Base-by-base conservation (phyloP, 2,329 filamentous ascomycete species). In the Monosporascus sp. region DNA sequence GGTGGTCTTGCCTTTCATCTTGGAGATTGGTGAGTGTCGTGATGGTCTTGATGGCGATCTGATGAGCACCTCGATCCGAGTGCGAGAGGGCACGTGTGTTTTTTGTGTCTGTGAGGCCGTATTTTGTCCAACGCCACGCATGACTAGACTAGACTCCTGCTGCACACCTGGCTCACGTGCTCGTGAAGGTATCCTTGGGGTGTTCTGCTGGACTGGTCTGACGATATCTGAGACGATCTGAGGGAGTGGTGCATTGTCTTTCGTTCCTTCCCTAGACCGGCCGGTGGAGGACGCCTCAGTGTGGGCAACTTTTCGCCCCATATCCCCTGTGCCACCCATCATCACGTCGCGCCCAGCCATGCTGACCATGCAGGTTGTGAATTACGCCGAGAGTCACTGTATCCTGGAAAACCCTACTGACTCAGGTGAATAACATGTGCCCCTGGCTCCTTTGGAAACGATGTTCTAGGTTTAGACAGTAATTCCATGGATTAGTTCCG, bases 11-110 rank as follows among this genome's bases (percentile, higher is more conserved):
- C 25, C n/a, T 50, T 49, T 7, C 25, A 47, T 49, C 31, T 44
- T 52, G 53, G 49, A 17, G 14, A 20, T 52, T 38, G 48, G 57
- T 54, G 49, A 54, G 53, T 52, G 55, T 51, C 24, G 49, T 45
- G 54, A 56, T 48, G 58, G 49, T 9, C 27, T 35, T n/a, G 43
- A 45, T 27, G 60, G 58, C 18, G 63, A 61, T 38, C 53, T 60
- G 25, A 67, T 66, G 44, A 66, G 60, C 7, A 66, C 63, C 36
- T 63, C 62, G 20, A 67, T 20, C 24, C 47, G 56, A 50, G 58
- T 51, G 8, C 7, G 51, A 6, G 58, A 45, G 31, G 53, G 48
- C 11, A 37, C 36, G 22, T 52, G 41, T 14, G 57, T 47, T 22
- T 25, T 37, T 38, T 56, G 20, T 31, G 35, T 45, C 47, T 50